Percentiles rank a stretch among this genome's conserved stretches.
phyloP scores from a whole-genome alignment of 2,329 filamentous ascomycete genomes.

The Botryosphaeria dothidea region DNA sequence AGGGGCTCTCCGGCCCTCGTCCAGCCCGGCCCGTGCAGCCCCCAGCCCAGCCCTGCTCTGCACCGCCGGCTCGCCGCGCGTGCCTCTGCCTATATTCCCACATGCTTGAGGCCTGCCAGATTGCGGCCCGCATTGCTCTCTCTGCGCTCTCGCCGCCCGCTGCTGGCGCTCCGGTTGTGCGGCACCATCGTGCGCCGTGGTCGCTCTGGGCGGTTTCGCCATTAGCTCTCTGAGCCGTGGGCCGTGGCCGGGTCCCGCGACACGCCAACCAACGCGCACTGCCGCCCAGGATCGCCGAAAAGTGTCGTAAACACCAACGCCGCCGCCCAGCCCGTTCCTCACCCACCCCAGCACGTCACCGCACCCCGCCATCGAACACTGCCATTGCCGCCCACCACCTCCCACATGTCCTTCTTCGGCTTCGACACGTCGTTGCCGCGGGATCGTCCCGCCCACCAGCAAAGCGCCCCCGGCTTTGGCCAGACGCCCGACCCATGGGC shows the following conservation, averaged over 20 bases:
- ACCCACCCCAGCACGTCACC: conserved; percentile 10
- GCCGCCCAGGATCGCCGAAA: conserved; percentile 20
- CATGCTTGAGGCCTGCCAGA: background rate
- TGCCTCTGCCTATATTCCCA: background rate
- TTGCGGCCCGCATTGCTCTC: background rate
- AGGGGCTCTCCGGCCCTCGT: background rate
- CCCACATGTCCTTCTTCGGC: conserved; percentile 85
- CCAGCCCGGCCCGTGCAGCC: background rate
- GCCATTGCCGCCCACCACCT: conserved; percentile 24
- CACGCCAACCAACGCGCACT: conserved; percentile 23
- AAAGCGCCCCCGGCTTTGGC: conserved; percentile 76
- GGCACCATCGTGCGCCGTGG: conserved; percentile 16
- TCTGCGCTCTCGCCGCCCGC: background rate
- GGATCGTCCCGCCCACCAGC: conserved; percentile 62
- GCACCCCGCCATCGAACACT: conserved; percentile 20
- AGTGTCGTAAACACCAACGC: conserved; percentile 6
- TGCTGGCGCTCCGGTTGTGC: background rate
- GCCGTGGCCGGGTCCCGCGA: conserved; percentile 2
- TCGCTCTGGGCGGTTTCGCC: conserved; percentile 26
- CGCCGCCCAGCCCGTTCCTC: conserved; percentile 3
- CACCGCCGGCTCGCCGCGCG: background rate
- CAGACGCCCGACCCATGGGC: conserved; percentile 85
- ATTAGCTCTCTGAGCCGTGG: conserved; percentile 33
- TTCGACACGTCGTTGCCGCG: conserved; percentile 71
- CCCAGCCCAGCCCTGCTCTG: background rate